Evolutionary conservation across 2,329 filamentous ascomycete species (phyloP).

Genomic region (Pseudogymnoascus sp.): DNA sequence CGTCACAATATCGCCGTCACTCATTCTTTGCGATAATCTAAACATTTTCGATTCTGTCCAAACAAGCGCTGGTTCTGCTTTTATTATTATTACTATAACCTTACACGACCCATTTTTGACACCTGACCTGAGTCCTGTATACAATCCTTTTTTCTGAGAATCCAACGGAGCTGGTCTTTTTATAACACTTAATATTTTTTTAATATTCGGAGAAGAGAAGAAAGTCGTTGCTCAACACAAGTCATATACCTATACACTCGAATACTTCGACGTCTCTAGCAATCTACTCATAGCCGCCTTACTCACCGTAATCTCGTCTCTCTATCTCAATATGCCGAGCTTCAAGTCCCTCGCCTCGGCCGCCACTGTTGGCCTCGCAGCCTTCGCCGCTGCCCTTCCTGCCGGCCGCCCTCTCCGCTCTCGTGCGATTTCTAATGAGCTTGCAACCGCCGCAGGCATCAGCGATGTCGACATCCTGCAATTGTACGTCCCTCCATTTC

Average conservation of each 20-base stretch:
- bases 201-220: slow-evolving; percentile 1
- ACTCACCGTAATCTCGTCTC: neutral
- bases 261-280: slow-evolving; percentile 16
- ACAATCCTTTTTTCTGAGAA: slow-evolving; percentile 2
- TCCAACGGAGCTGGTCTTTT: slow-evolving; percentile 1
- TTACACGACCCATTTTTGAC: slow-evolving; percentile 1
- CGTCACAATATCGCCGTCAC: slow-evolving; percentile 9
- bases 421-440: slow-evolving; percentile 23
- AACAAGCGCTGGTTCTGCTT: slow-evolving; percentile 9
- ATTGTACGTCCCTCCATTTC: slow-evolving; percentile 37
- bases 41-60: slow-evolving; percentile 9
- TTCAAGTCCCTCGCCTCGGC: slow-evolving; percentile 25
- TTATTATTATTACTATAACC: neutral
- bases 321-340: slow-evolving; percentile 23
- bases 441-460: slow-evolving; percentile 33
- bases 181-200: slow-evolving; percentile 1
- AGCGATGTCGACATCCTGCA: slow-evolving; percentile 45
- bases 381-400: slow-evolving; percentile 24
- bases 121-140: neutral
- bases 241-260: neutral
- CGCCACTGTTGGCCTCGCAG: slow-evolving; percentile 23
- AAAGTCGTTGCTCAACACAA: neutral
- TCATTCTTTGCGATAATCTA: slow-evolving; percentile 14
- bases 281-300: slow-evolving; percentile 12
- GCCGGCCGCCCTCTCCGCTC: slow-evolving; percentile 23